These are phyloP conservation scores for Solanum clarkiae DNA, from an alignment of 257 asterid genomes.

Conservation along the genomic window DNA sequence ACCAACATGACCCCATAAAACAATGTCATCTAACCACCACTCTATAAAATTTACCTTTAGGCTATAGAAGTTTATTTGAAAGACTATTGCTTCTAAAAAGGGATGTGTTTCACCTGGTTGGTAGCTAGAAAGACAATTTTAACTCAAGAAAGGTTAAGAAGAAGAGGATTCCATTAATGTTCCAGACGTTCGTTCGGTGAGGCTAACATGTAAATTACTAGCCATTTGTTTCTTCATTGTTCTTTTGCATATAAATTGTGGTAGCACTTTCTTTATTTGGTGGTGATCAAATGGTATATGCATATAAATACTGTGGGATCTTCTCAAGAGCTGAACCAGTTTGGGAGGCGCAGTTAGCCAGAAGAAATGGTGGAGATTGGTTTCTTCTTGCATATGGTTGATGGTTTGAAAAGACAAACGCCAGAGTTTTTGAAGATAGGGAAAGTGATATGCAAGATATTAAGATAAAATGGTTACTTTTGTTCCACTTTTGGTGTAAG, in stretches of 20 bases:
- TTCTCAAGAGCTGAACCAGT: background rate
- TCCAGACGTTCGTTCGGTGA: background rate
- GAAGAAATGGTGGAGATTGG: background rate
- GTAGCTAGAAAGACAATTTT: background rate
- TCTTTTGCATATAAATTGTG: background rate
- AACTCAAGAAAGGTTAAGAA: background rate
- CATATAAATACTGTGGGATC: background rate
- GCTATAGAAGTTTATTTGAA: background rate
- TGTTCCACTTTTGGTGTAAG: background rate
- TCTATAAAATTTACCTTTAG: background rate
- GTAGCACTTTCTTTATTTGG: too few relatives aligned
- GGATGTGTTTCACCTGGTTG: background rate
- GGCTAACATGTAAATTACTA: background rate
- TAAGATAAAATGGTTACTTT: background rate
- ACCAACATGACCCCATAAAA: background rate
- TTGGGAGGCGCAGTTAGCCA: background rate
- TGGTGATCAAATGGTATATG: background rate
- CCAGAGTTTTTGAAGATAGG: too few relatives aligned
- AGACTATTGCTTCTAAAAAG: background rate
- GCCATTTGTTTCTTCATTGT: background rate
- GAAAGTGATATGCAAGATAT: too few relatives aligned
- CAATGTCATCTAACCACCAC: background rate
- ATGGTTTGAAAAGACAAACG: background rate
- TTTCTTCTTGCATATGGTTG: background rate
- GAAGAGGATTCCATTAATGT: background rate